phyloP scores from a whole-genome alignment of 2,329 filamentous ascomycete species.

The Aureobasidium sp. region DNA sequence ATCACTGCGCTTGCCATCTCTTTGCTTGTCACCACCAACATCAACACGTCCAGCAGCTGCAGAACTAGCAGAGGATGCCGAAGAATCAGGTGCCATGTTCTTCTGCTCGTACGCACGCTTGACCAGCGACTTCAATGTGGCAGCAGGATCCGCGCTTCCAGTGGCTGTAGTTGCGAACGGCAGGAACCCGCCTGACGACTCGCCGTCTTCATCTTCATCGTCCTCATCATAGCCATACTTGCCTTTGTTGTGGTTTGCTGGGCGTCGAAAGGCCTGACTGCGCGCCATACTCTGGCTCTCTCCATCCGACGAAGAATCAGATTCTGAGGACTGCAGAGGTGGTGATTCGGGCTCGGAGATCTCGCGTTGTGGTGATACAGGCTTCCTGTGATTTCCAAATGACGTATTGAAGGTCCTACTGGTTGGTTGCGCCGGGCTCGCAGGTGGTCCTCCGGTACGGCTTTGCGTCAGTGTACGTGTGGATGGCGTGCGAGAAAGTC shows the following conservation, averaged over 20 bases:
- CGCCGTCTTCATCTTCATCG: slow-evolving; percentile 45
- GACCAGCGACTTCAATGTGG: slow-evolving; percentile 18
- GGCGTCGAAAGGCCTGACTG: slow-evolving; percentile 40
- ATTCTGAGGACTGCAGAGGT: slow-evolving; percentile 27
- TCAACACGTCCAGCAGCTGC: not conserved
- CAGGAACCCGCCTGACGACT: slow-evolving; percentile 36
- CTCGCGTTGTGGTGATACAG: slow-evolving; percentile 20
- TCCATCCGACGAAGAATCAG: slow-evolving; percentile 28
- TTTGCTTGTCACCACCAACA: slow-evolving; percentile 3
- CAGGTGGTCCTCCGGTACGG: slow-evolving; percentile 17
- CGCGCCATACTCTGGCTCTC: slow-evolving; percentile 35
- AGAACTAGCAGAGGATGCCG: slow-evolving; percentile 36
- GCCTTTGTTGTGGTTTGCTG: slow-evolving; percentile 32
- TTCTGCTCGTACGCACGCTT: not conserved
- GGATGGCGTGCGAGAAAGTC: slow-evolving; percentile 40
- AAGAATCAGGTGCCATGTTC: slow-evolving; percentile 45
- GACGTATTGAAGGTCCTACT: slow-evolving; percentile 25
- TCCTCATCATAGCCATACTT: slow-evolving; percentile 24
- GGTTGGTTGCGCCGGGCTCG: slow-evolving; percentile 24
- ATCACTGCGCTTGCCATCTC: not conserved
- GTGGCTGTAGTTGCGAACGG: slow-evolving; percentile 36
- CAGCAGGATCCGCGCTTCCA: slow-evolving; percentile 18
- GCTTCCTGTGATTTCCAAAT: slow-evolving; percentile 22
- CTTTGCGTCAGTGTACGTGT: slow-evolving; percentile 42
- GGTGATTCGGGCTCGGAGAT: slow-evolving; percentile 25